These are phyloP conservation scores for Boletus huronensis DNA, from an alignment of 768 basidiomycete species.

Conservation along the genomic window DNA sequence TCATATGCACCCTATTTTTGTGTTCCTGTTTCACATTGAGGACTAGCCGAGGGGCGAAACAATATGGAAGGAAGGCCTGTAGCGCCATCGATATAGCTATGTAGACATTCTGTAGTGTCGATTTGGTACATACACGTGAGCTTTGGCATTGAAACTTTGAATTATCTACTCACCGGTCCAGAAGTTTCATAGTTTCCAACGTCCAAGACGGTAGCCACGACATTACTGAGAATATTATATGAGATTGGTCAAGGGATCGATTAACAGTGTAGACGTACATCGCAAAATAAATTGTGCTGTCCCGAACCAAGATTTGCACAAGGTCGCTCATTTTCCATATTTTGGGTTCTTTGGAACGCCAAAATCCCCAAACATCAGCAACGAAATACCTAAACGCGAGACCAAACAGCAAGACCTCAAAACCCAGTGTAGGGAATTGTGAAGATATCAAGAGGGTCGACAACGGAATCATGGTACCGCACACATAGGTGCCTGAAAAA, in stretches of 20 bases:
- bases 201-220: conserved; percentile 1
- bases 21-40: conserved; percentile 13
- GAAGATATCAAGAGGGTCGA: not conserved
- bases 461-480: not conserved
- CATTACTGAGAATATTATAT: not conserved
- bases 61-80: conserved; percentile 15
- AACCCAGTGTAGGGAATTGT: conserved; percentile 7
- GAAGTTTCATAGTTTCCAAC: not conserved
- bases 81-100: conserved; percentile 11
- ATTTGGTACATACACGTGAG: not conserved
- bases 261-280: conserved; percentile 8
- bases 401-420: conserved; percentile 15
- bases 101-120: conserved; percentile 3
- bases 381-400: conserved; percentile 14
- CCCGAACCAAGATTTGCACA: conserved; percentile 13
- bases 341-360: not conserved
- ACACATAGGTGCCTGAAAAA: not conserved
- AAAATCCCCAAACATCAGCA: not conserved
- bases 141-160: not conserved
- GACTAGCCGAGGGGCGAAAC: conserved; percentile 18
- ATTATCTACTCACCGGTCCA: not conserved
- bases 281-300: conserved; percentile 19
- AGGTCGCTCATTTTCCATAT: conserved; percentile 6
- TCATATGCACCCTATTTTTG: conserved; percentile 11
- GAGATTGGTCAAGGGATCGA: not conserved